A percentile compares a stretch with the other conserved stretches of the same genome.
Evolutionary conservation across 192 early-diverging fungal genomes (phyloP).

Genomic region (Gryganskiella cystojenkinii): DNA sequence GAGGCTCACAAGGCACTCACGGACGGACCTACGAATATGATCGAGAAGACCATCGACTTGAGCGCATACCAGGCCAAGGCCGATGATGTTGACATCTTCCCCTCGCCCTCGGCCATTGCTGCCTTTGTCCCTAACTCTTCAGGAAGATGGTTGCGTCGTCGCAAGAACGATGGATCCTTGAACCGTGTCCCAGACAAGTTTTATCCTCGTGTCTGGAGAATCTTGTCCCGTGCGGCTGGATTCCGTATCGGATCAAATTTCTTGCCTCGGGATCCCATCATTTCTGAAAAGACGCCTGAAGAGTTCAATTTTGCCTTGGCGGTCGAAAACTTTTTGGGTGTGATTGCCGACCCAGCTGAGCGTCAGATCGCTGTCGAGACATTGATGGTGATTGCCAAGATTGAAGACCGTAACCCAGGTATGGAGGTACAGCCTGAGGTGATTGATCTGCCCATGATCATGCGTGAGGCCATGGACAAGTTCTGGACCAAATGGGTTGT

Average conservation of each 20-base stretch:
- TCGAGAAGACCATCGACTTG: constrained; percentile 65
- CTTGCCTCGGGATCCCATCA: constrained; percentile 78
- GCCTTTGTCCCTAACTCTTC: constrained; percentile 60
- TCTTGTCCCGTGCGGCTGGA: constrained; percentile 71
- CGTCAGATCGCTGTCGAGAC: constrained; percentile 82
- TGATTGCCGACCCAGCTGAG: constrained; percentile 82
- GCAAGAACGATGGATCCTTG: constrained; percentile 87
- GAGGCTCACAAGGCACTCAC: constrained; percentile 66
- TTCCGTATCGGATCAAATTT: constrained; percentile 68
- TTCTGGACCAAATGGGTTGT: constrained; percentile 81
- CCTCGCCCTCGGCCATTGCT: constrained; percentile 52
- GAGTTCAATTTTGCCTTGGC: constrained; percentile 89
- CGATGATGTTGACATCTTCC: constrained; percentile 17
- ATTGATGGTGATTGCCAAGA: constrained; percentile 73
- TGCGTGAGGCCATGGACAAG: constrained; percentile 69
- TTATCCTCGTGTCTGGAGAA: constrained; percentile 80
- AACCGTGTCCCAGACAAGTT: constrained; percentile 84
- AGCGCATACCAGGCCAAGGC: constrained; percentile 56
- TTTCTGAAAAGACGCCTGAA: constrained; percentile 85
- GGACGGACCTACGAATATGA: constrained; percentile 69
- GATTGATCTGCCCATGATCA: constrained; percentile 70
- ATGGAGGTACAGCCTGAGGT: constrained; percentile 55
- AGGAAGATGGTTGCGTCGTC: constrained; percentile 77
- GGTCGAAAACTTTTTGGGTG: constrained; percentile 79
- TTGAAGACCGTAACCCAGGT: constrained; percentile 74